These are phyloP conservation scores for Crotalaria pallida DNA, from an alignment of 306 rosid genomes.

Conservation along the genomic window DNA sequence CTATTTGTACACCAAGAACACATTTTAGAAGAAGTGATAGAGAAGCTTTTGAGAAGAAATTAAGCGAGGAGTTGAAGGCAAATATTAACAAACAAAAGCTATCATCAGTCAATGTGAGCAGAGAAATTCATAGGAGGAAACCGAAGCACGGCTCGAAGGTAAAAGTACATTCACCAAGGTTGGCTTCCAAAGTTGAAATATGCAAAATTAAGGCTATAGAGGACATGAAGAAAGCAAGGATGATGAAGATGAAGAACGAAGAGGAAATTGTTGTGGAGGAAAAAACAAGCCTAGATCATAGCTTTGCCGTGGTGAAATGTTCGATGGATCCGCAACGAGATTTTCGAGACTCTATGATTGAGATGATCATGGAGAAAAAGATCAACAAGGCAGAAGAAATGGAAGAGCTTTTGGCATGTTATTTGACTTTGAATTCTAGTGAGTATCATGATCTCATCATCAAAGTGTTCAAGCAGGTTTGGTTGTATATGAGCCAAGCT, in stretches of 20 bases:
- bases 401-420: slow-evolving; percentile 86
- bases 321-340: slow-evolving; percentile 73
- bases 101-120: slow-evolving; percentile 52
- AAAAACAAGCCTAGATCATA: slow-evolving; percentile 37
- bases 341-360: slow-evolving; percentile 91
- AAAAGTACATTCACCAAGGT: slow-evolving; percentile 62
- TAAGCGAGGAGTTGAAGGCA: slow-evolving; percentile 42
- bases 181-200: slow-evolving; percentile 58
- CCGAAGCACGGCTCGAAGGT: slow-evolving; percentile 43
- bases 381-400: slow-evolving; percentile 65
- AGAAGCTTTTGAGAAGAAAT: slow-evolving; percentile 35
- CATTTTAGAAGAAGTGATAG: slow-evolving; percentile 31
- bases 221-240: slow-evolving; percentile 66
- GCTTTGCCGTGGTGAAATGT: slow-evolving; percentile 81
- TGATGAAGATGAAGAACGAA: slow-evolving; percentile 46
- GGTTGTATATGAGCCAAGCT: slow-evolving; percentile 54
- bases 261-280: slow-evolving; percentile 30
- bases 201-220: slow-evolving; percentile 67
- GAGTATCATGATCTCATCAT: slow-evolving; percentile 80
- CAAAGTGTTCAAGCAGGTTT: slow-evolving; percentile 73
- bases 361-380: slow-evolving; percentile 80
- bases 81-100: slow-evolving; percentile 47
- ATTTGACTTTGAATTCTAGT: slow-evolving; percentile 76
- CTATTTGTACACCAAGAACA: slow-evolving; percentile 39
- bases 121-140: slow-evolving; percentile 58